phyloP scores from a whole-genome alignment of 768 basidiomycete species.

The Floccularia luteovirens region DNA sequence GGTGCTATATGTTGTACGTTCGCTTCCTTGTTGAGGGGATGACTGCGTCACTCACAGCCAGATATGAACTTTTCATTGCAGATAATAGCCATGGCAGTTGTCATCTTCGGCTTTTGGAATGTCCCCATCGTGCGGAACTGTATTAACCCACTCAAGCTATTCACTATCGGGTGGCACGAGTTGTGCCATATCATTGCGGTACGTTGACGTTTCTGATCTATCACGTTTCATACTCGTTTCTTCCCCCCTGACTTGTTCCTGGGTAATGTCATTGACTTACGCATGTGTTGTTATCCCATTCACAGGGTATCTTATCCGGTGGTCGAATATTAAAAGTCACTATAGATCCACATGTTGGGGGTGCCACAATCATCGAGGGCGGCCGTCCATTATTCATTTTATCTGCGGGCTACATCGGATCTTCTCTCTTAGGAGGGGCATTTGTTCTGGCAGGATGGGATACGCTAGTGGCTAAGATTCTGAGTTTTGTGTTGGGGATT shows the following conservation, averaged over 20 bases:
- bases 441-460: slow-evolving; percentile 83
- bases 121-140: slow-evolving; percentile 72
- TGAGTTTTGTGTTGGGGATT: slow-evolving; percentile 85
- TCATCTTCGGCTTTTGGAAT: slow-evolving; percentile 86
- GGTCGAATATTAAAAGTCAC: slow-evolving; percentile 74
- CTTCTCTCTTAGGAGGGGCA: slow-evolving; percentile 73
- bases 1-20: slow-evolving; percentile 67
- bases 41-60: slow-evolving; percentile 5
- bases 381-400: slow-evolving; percentile 68
- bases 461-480: slow-evolving; percentile 84
- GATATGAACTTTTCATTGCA: slow-evolving; percentile 18
- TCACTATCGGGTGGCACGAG: slow-evolving; percentile 88
- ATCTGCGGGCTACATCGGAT: slow-evolving; percentile 77
- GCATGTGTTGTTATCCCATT: too few species aligned
- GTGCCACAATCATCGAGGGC: slow-evolving; percentile 70
- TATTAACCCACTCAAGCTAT: slow-evolving; percentile 80
- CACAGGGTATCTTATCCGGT: slow-evolving; percentile 78
- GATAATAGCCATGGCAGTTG: slow-evolving; percentile 81
- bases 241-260: slow-evolving; percentile 3
- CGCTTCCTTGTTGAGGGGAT: slow-evolving; percentile 3
- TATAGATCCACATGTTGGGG: slow-evolving; percentile 80
- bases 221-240: slow-evolving; percentile 3
- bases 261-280: slow-evolving; percentile 1
- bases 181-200: slow-evolving; percentile 78
- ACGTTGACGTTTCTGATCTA: slow-evolving; percentile 19